Evolutionary conservation across 179 eudicot genomes (phyloP).

Genomic region (Spinacia oleracea): DNA sequence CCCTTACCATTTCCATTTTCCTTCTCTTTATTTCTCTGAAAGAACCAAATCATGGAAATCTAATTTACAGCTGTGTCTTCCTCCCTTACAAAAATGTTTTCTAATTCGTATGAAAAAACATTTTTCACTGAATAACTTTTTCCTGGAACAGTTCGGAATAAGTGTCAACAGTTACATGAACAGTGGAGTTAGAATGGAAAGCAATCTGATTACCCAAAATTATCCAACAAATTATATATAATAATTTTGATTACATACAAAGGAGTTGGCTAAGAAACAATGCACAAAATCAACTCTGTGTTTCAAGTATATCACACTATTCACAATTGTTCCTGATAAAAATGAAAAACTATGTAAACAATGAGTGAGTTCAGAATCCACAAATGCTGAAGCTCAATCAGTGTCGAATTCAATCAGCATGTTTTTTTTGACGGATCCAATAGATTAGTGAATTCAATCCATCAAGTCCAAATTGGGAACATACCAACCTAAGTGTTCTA

Average conservation of each 20-base stretch:
- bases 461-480: slow-evolving; percentile 78
- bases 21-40: too few species aligned
- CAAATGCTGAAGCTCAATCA: not conserved
- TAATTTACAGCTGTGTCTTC: too few species aligned
- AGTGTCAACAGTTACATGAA: not conserved
- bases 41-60: too few species aligned
- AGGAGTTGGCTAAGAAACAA: not conserved
- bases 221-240: too few species aligned
- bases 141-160: too few species aligned
- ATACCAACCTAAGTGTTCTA: slow-evolving; percentile 77
- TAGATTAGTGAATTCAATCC: slow-evolving; percentile 34
- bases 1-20: too few species aligned
- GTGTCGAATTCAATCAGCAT: not conserved
- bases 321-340: not conserved
- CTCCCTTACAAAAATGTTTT: too few species aligned
- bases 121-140: too few species aligned
- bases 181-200: not conserved
- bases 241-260: not conserved
- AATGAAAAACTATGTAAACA: too few species aligned
- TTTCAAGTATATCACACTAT: not conserved
- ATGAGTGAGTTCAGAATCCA: not conserved
- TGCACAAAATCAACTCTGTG: not conserved
- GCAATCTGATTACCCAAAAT: not conserved
- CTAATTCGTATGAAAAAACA: too few species aligned
- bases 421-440: not conserved